These are phyloP conservation scores for Citrus trifoliata DNA, from an alignment of 345 rosid genomes.

Conservation along the genomic window DNA sequence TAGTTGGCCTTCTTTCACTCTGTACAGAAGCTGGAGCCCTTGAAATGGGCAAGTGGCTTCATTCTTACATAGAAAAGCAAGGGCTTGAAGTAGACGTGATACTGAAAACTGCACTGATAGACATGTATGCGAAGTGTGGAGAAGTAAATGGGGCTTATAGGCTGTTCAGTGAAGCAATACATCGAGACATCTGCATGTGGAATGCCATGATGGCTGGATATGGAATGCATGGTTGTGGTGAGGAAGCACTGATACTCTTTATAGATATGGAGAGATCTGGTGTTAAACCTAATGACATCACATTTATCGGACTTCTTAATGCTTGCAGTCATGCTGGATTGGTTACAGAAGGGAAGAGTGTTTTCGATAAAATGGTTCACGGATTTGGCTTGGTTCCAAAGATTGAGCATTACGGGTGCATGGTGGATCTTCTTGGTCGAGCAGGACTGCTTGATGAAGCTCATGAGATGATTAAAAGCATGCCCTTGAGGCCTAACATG, in stretches of 20 bases:
- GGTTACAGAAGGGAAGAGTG: constrained; percentile 39
- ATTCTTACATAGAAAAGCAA: constrained; percentile 26
- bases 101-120: constrained; percentile 37
- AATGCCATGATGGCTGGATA: constrained; percentile 46
- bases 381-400: constrained; percentile 31
- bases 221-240: constrained; percentile 44
- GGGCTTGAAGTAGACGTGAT: constrained; percentile 30
- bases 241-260: constrained; percentile 38
- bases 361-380: constrained; percentile 34
- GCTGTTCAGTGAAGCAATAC: constrained; percentile 30
- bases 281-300: constrained; percentile 35
- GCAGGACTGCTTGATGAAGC: constrained; percentile 52
- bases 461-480: constrained; percentile 28
- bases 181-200: constrained; percentile 39
- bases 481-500: constrained; percentile 41
- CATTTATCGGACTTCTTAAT: constrained; percentile 41
- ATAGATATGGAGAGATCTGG: constrained; percentile 36
- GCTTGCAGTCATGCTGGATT: constrained; percentile 58
- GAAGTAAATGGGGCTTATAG: constrained; percentile 28
- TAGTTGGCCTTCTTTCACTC: constrained; percentile 29
- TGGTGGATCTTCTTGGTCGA: constrained; percentile 59
- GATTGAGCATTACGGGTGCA: constrained; percentile 57
- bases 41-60: constrained; percentile 43
- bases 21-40: constrained; percentile 39
- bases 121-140: constrained; percentile 55